Conservation (phyloP, 257 asterid genomes). For the Petrea volubilis region DNA sequence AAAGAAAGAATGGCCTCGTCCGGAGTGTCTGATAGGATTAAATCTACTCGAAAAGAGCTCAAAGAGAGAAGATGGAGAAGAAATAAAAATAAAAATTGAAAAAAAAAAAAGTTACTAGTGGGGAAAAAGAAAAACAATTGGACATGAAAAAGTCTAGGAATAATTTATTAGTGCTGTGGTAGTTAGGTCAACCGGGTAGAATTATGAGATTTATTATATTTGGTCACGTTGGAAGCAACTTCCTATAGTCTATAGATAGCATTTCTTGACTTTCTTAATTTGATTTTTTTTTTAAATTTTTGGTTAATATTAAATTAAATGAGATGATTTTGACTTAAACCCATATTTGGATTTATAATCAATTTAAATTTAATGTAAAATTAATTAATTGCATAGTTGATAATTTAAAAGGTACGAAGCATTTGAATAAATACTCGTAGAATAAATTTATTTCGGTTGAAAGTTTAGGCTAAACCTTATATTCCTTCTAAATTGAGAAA, state of each 20-base stretch:
- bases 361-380: no score
- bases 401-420: no score
- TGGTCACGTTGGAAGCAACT: constrained; percentile 21
- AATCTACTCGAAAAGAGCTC: constrained; percentile 20
- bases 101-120: not conserved
- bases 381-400: no score
- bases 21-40: constrained; percentile 22
- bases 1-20: constrained; percentile 6
- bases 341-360: no score
- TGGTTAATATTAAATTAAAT: not conserved
- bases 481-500: no score
- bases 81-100: not conserved
- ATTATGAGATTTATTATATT: constrained; percentile 26
- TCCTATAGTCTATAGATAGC: constrained; percentile 18
- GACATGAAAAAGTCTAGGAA: constrained; percentile 11
- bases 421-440: no score
- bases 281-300: not conserved
- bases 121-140: not conserved
- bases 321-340: not conserved
- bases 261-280: constrained; percentile 17
- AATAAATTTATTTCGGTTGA: no score
- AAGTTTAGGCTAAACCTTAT: no score
- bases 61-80: constrained; percentile 12
- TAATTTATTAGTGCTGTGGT: constrained; percentile 23
- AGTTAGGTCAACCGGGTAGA: constrained; percentile 33